Conservation (phyloP, 2,329 filamentous ascomycete species). For the Stagonosporopsis cucurbitacearum region DNA sequence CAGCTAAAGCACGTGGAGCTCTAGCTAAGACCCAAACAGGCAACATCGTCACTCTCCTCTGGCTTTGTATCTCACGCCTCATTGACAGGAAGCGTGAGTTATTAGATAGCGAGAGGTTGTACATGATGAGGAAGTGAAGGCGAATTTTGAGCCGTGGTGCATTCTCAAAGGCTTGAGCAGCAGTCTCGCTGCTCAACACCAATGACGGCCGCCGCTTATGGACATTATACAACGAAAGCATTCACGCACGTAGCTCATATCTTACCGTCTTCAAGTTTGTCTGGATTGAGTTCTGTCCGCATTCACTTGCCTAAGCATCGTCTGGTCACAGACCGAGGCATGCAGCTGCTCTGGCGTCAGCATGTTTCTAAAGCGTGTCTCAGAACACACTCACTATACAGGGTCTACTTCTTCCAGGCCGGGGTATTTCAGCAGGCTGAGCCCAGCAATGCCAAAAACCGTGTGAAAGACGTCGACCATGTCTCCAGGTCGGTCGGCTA, state of each 20-base stretch:
- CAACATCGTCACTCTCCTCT: slow-evolving; percentile 63
- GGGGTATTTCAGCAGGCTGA: slow-evolving; percentile 81
- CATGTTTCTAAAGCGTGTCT: background rate
- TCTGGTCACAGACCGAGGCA: slow-evolving; percentile 49
- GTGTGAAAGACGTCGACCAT: slow-evolving; percentile 99
- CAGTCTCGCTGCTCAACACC: background rate
- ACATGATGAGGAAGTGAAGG: background rate
- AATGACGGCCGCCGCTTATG: background rate
- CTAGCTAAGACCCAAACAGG: slow-evolving; percentile 34
- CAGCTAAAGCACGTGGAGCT: slow-evolving; percentile 40
- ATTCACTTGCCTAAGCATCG: slow-evolving; percentile 41
- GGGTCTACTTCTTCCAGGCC: slow-evolving; percentile 83
- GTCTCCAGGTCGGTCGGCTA: slow-evolving; percentile 88
- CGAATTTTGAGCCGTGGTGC: background rate
- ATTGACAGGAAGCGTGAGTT: slow-evolving; percentile 62
- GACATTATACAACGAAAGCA: background rate
- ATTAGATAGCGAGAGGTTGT: slow-evolving; percentile 72
- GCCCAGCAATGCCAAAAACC: slow-evolving; percentile 82
- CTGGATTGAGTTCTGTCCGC: background rate
- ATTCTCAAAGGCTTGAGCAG: background rate
- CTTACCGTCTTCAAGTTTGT: slow-evolving; percentile 3
- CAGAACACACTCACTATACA: slow-evolving; percentile 70
- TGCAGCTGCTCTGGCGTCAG: slow-evolving; percentile 42
- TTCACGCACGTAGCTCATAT: background rate
- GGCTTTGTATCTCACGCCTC: slow-evolving; percentile 73